phyloP scores from a whole-genome alignment of 2,329 filamentous ascomycete genomes.

The Aureobasidium sp. region DNA sequence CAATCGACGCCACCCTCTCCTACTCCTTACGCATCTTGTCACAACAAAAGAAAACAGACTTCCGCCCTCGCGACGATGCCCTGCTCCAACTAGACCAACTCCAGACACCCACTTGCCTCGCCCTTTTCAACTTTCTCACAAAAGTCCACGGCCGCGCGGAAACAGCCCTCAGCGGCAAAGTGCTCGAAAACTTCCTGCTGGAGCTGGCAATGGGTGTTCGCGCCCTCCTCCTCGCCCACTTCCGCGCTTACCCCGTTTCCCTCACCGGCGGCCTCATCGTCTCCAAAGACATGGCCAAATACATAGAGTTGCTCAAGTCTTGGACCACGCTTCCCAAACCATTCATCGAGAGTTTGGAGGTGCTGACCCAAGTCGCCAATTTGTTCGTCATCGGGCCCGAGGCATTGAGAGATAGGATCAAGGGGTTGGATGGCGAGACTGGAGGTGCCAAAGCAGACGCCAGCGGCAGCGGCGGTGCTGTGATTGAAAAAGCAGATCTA shows the following conservation, averaged over 20 bases:
- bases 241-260: slow-evolving; percentile 89
- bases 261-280: slow-evolving; percentile 91
- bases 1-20: slow-evolving; percentile 63
- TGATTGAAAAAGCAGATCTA: slow-evolving; percentile 48
- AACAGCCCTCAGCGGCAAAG: slow-evolving; percentile 70
- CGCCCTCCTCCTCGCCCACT: slow-evolving; percentile 76
- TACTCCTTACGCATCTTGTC: slow-evolving; percentile 67
- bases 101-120: slow-evolving; percentile 76
- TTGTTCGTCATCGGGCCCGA: slow-evolving; percentile 80
- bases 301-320: slow-evolving; percentile 73
- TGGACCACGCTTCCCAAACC: slow-evolving; percentile 56
- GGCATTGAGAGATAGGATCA: slow-evolving; percentile 43
- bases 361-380: slow-evolving; percentile 87
- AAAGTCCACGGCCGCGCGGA: slow-evolving; percentile 54
- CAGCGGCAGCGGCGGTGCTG: slow-evolving; percentile 18
- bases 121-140: slow-evolving; percentile 69
- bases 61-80: slow-evolving; percentile 75
- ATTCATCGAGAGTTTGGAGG: slow-evolving; percentile 56
- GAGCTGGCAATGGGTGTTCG: slow-evolving; percentile 78
- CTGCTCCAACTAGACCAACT: slow-evolving; percentile 59
- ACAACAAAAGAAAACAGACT: slow-evolving; percentile 80
- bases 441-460: slow-evolving; percentile 4
- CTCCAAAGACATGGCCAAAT: slow-evolving; percentile 90
- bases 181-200: slow-evolving; percentile 71
- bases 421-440: slow-evolving; percentile 29